phyloP scores from a whole-genome alignment of 805 yeast species.

The Candida wancherniae region DNA sequence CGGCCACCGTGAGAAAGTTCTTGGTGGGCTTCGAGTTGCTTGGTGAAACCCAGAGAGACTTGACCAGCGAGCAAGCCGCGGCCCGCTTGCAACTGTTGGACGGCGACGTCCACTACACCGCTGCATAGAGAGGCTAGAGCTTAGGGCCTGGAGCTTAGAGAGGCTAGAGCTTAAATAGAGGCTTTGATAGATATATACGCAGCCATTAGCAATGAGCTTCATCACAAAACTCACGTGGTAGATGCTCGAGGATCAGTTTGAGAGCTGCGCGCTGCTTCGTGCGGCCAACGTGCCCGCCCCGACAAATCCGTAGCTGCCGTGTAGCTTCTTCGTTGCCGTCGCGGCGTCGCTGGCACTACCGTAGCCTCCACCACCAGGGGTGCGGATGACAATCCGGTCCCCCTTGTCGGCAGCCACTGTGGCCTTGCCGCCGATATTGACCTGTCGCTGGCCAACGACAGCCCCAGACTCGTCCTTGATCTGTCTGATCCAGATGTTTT shows the following conservation, averaged over 20 bases:
- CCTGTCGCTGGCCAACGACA: slow-evolving; percentile 18
- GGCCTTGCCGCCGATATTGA: slow-evolving; percentile 18
- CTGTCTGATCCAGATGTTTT: slow-evolving; percentile 30
- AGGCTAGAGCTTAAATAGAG: too few relatives aligned
- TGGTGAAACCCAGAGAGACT: slow-evolving; percentile 67
- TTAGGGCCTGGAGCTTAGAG: too few relatives aligned
- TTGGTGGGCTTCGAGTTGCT: slow-evolving; percentile 68
- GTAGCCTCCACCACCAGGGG: slow-evolving; percentile 46
- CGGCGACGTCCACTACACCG: slow-evolving; percentile 32
- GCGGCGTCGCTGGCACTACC: slow-evolving; percentile 17
- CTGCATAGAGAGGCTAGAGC: too few relatives aligned
- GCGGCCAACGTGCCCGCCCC: slow-evolving; percentile 37
- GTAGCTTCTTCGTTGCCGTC: slow-evolving; percentile 2
- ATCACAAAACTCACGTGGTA: too few relatives aligned
- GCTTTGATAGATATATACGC: too few relatives aligned
- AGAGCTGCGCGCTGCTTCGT: slow-evolving; percentile 30
- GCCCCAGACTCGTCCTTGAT: slow-evolving; percentile 17
- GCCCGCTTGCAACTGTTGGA: slow-evolving; percentile 42
- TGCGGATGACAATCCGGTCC: slow-evolving; percentile 35
- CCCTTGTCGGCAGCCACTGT: slow-evolving; percentile 29
- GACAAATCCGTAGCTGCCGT: slow-evolving; percentile 17
- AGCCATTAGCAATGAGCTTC: too few relatives aligned
- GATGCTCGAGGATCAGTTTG: too few relatives aligned
- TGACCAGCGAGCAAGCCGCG: slow-evolving; percentile 67
- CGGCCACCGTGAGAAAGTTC: slow-evolving; percentile 72